phyloP scores from a whole-genome alignment of 805 yeast species.

The Kodamaea kaohsiungensis region DNA sequence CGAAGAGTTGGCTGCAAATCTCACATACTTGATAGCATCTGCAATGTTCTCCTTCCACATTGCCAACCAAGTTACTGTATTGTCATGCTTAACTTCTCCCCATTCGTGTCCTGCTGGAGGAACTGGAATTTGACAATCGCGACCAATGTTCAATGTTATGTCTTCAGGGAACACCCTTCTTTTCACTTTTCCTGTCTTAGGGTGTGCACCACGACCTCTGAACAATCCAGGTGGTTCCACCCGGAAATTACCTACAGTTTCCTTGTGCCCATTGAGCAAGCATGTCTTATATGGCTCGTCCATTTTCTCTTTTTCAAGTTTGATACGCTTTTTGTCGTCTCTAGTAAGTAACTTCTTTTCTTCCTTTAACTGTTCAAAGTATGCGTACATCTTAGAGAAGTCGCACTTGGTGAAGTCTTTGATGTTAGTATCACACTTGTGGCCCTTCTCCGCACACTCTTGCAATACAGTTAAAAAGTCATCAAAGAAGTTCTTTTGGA shows the following conservation, averaged over 20 bases:
- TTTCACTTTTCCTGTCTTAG: constrained; percentile 90
- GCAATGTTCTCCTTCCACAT: constrained; percentile 96
- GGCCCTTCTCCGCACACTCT: constrained; percentile 58
- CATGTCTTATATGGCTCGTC: constrained; percentile 87
- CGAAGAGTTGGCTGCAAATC: constrained; percentile 88
- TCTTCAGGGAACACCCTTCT: constrained; percentile 88
- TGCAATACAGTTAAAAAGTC: constrained; percentile 72
- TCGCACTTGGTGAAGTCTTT: constrained; percentile 69
- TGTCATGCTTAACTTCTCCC: constrained; percentile 89
- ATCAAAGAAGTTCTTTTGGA: constrained; percentile 81
- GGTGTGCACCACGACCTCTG: constrained; percentile 96
- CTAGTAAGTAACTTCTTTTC: constrained; percentile 67
- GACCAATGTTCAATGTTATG: constrained; percentile 78
- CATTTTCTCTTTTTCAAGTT: constrained; percentile 67
- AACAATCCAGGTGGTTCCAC: constrained; percentile 96
- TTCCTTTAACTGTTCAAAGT: constrained; percentile 69
- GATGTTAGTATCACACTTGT: constrained; percentile 38
- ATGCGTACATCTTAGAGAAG: constrained; percentile 69
- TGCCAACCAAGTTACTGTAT: constrained; percentile 92
- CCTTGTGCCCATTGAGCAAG: constrained; percentile 80
- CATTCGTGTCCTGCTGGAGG: constrained; percentile 88
- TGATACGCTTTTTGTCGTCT: constrained; percentile 74
- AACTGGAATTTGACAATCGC: constrained; percentile 68
- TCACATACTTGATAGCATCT: constrained; percentile 80
- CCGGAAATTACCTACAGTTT: constrained; percentile 90